Conservation (phyloP, 257 asterid genomes). For the Lycium ferocissimum region DNA sequence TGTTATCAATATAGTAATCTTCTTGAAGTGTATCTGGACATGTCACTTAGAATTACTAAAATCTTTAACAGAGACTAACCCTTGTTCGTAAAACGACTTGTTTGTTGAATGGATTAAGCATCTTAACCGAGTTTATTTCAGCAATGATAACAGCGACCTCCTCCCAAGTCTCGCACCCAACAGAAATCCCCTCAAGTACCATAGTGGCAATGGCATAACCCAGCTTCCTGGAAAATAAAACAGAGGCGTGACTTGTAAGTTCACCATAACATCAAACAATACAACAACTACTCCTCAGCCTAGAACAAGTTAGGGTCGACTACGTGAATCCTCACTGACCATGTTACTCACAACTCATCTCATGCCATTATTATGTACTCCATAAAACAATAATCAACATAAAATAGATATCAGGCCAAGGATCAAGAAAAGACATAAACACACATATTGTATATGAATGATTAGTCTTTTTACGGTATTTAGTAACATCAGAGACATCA, state of each 20-base stretch:
- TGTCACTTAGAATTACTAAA: slow-evolving; percentile 17
- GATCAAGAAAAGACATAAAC: neutral
- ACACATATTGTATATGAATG: neutral
- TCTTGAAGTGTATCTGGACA: neutral
- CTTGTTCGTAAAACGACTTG: slow-evolving; percentile 60
- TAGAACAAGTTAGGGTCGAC: neutral
- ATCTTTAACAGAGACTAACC: slow-evolving; percentile 54
- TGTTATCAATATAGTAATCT: slow-evolving; percentile 14
- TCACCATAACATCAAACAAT: neutral
- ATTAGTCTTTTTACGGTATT: neutral
- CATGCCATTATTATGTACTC: neutral
- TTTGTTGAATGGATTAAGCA: slow-evolving; percentile 67
- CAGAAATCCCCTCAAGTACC: slow-evolving; percentile 55
- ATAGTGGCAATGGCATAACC: slow-evolving; percentile 68
- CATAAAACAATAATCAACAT: neutral
- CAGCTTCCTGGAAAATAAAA: slow-evolving; percentile 59
- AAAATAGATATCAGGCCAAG: neutral
- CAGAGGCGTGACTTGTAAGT: slow-evolving; percentile 19
- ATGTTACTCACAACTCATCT: neutral
- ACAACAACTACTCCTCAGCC: neutral
- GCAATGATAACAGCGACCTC: slow-evolving; percentile 61
- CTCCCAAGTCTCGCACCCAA: slow-evolving; percentile 76
- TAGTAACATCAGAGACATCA: slow-evolving; percentile 21
- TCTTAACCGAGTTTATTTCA: slow-evolving; percentile 59
- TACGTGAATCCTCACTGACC: neutral